These are phyloP conservation scores for Cadophora gregata DNA, from an alignment of 2,329 filamentous ascomycete species.

Conservation along the genomic window DNA sequence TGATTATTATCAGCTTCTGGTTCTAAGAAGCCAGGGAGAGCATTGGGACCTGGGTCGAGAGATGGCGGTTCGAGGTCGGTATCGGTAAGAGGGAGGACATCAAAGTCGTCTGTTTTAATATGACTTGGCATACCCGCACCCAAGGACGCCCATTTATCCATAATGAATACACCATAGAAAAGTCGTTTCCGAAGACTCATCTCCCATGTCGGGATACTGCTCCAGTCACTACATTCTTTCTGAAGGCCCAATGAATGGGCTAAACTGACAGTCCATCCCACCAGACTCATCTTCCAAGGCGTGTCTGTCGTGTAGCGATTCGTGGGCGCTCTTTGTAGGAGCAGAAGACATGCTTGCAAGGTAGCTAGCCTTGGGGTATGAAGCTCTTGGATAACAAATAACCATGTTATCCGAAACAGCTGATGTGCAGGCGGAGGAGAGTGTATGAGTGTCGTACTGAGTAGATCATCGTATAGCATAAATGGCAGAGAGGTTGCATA, in stretches of 20 bases:
- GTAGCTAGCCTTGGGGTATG: constrained; percentile 45
- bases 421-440: constrained; percentile 40
- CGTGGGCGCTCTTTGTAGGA: constrained; percentile 44
- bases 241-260: constrained; percentile 45
- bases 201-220: constrained; percentile 43
- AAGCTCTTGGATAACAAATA: constrained; percentile 43
- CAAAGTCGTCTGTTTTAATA: constrained; percentile 42
- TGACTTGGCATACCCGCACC: constrained; percentile 46
- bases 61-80: constrained; percentile 38
- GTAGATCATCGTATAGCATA: constrained; percentile 50
- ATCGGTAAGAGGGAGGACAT: constrained; percentile 40
- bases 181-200: constrained; percentile 43
- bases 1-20: constrained; percentile 39
- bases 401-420: constrained; percentile 45
- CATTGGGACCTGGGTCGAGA: constrained; percentile 29
- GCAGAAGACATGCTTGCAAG: constrained; percentile 44
- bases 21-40: constrained; percentile 34
- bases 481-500: constrained; percentile 53
- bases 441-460: constrained; percentile 44
- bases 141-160: constrained; percentile 46
- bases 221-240: constrained; percentile 44
- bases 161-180: constrained; percentile 44
- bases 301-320: constrained; percentile 46
- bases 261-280: constrained; percentile 44
- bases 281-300: constrained; percentile 44